Conservation (phyloP, 805 yeast species). For the Yarrowia phangngaensis region DNA sequence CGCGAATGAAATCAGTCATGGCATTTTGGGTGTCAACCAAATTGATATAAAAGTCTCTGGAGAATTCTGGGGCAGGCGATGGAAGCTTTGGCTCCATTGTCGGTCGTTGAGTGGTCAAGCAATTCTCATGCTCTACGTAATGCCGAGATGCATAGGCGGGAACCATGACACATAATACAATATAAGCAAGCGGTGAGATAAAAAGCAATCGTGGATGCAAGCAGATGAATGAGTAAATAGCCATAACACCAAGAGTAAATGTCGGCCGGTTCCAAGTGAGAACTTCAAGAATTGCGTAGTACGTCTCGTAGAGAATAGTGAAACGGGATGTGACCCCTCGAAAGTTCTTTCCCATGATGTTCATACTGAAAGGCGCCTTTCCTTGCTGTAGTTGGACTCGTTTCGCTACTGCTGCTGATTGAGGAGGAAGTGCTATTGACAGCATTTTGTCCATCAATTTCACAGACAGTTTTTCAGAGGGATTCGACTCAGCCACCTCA, state of each 20-base stretch:
- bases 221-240: slow-evolving; percentile 47
- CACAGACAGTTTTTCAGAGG: slow-evolving; percentile 2
- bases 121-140: slow-evolving; percentile 53
- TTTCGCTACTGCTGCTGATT: slow-evolving; percentile 36
- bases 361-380: slow-evolving; percentile 68
- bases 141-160: slow-evolving; percentile 63
- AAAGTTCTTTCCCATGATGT: slow-evolving; percentile 53
- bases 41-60: slow-evolving; percentile 72
- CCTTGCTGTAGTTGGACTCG: slow-evolving; percentile 58
- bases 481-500: neutral
- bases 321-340: slow-evolving; percentile 32
- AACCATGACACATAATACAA: slow-evolving; percentile 55
- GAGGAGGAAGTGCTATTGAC: slow-evolving; percentile 67
- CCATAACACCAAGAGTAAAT: slow-evolving; percentile 55
- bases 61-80: slow-evolving; percentile 71
- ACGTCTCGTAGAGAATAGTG: slow-evolving; percentile 45
- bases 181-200: slow-evolving; percentile 46
- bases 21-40: slow-evolving; percentile 81
- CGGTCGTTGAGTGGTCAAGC: slow-evolving; percentile 49
- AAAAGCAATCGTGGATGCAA: slow-evolving; percentile 57
- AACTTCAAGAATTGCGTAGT: slow-evolving; percentile 55
- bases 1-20: slow-evolving; percentile 59
- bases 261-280: slow-evolving; percentile 63
- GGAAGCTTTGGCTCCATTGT: slow-evolving; percentile 50
- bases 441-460: slow-evolving; percentile 65